Evolutionary conservation across 306 rosid genomes (phyloP).

Genomic region (Mimosa bimucronata): DNA sequence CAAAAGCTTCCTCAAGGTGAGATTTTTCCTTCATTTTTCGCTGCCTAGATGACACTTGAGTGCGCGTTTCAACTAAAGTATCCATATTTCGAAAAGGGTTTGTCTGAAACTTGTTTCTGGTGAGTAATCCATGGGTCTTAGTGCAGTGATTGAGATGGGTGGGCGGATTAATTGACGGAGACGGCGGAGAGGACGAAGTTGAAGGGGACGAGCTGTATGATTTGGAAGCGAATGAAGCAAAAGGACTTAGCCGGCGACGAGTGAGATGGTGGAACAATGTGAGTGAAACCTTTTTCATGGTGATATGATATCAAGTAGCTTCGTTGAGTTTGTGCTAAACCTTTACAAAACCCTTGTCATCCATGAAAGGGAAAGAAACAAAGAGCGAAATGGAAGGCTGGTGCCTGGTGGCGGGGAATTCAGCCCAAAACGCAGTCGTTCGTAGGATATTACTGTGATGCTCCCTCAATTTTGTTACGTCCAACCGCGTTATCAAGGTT

Average conservation of each 20-base stretch:
- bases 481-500: background rate
- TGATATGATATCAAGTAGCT: background rate
- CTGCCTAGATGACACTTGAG: conserved; percentile 68
- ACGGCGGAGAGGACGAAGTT: conserved; percentile 36
- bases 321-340: conserved; percentile 36
- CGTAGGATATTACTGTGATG: background rate
- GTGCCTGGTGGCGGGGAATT: background rate
- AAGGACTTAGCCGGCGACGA: conserved; percentile 46
- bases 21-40: conserved; percentile 63
- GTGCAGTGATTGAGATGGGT: conserved; percentile 49
- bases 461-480: background rate
- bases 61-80: conserved; percentile 56
- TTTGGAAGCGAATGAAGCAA: conserved; percentile 36
- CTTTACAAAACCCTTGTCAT: conserved; percentile 53
- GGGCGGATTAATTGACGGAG: conserved; percentile 37
- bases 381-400: background rate
- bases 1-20: conserved; percentile 79
- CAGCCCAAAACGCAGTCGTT: conserved; percentile 2
- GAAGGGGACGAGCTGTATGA: conserved; percentile 36
- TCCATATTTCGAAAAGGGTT: conserved; percentile 57
- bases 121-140: conserved; percentile 45
- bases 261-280: conserved; percentile 47
- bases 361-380: background rate
- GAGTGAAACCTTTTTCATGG: conserved; percentile 68
- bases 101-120: conserved; percentile 40